Evolutionary conservation across 164 flowering plant genomes (phyloP), one percentile per base, ranked within the genome.

Genomic region (Platanus orientalis): DNA sequence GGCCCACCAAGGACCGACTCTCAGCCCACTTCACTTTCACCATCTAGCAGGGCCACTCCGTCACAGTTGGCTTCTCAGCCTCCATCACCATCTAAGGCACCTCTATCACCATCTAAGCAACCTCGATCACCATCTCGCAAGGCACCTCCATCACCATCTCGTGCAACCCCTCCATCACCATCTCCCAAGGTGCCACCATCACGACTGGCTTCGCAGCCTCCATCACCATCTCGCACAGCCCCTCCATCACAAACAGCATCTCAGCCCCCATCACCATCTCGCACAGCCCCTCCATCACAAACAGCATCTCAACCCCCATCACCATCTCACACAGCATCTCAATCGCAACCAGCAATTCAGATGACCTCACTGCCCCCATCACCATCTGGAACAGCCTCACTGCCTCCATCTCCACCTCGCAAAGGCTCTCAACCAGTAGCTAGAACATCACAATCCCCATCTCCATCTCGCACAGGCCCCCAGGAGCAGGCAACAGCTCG

Each of bases 331-430:
- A 4, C 9, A 32, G 57, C 42, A 2, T 17, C 62, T 13, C 57
- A 49, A 49, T 21, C n/a, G 2, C 9, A 23, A 21, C 1, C 53
- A 2, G 24, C 53, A 49, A 0, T 10, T 6, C 53, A 23, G 34
- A 53, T 47, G 45, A 17, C 61, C 17, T 48, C 69, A 32, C 68
- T 45, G 45, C 28, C 44, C 24, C n/a, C 60, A 25, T 23, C 14
- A 5, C 42, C 40, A 27, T 16, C 64, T 9, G 26, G 60, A 40
- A 57, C 36, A 19, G 57, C 60, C 25, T 50, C 73, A 40, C 64
- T 48, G 24, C 61, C 70, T 0, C 60, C 61, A 48, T 70, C 78
- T 1, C 73, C 80, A 54, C 34, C 75, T 63, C 67, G 57, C 17
- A 17, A 52, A 50, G 45, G 65, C 61, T 28, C 71, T 60, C 63